Percentiles rank a stretch among this genome's conserved stretches.
These are phyloP conservation scores for Tilletia setariae DNA, from an alignment of 1,284 basidiomycete genomes.

Conservation along the genomic window DNA sequence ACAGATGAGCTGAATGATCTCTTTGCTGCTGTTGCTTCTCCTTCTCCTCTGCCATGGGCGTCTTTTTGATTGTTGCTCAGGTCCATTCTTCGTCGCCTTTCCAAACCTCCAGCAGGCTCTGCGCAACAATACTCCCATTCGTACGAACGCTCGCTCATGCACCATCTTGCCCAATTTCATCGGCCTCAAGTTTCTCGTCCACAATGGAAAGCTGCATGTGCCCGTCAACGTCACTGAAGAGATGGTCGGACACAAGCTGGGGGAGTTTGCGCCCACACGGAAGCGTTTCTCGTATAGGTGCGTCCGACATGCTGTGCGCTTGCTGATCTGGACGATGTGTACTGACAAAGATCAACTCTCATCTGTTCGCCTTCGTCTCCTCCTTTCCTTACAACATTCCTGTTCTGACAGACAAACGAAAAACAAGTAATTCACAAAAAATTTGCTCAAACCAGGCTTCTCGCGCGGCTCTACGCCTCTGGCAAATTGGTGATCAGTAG, in stretches of 20 bases:
- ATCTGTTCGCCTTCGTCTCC: background rate
- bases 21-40: background rate
- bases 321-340: background rate
- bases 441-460: background rate
- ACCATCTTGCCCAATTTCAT: slow-evolving; percentile 94
- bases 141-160: slow-evolving; percentile 82
- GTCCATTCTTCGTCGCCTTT: slow-evolving; percentile 92
- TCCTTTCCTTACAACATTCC: background rate
- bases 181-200: slow-evolving; percentile 79
- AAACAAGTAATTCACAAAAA: slow-evolving; percentile 13
- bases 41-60: background rate
- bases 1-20: no score
- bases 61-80: slow-evolving; percentile 56
- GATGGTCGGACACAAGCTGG: slow-evolving; percentile 97
- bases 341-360: background rate
- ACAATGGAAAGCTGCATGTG: slow-evolving; percentile 87
- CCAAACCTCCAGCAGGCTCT: slow-evolving; percentile 81
- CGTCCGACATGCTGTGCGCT: slow-evolving; percentile 33
- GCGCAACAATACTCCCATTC: slow-evolving; percentile 77
- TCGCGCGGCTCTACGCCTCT: no score
- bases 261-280: slow-evolving; percentile 87
- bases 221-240: slow-evolving; percentile 87
- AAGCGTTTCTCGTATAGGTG: slow-evolving; percentile 59
- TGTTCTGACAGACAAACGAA: slow-evolving; percentile 5
- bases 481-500: no score